Evolutionary conservation across 2,329 filamentous ascomycete genomes (phyloP).

Genomic region (Didymella lethalis): DNA sequence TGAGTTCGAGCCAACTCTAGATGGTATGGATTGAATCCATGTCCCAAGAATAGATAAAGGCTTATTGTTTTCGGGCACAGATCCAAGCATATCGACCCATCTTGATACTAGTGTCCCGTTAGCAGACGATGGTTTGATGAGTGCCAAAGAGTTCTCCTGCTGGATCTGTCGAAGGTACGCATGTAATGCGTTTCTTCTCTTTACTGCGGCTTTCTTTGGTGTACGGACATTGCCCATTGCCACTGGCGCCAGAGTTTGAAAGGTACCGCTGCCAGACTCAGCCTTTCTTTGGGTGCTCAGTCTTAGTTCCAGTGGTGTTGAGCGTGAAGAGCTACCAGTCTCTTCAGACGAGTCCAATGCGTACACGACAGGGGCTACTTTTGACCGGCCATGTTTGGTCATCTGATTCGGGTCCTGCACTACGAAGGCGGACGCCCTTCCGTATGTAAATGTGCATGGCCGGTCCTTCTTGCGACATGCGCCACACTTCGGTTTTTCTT

Average conservation of each 20-base stretch:
- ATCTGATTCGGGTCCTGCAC: conserved; percentile 41
- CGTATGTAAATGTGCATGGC: conserved; percentile 39
- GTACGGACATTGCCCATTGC: conserved; percentile 21
- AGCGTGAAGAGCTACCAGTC: neutral
- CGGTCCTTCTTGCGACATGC: conserved; percentile 41
- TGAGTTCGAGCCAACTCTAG: conserved; percentile 35
- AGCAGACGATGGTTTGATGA: conserved; percentile 25
- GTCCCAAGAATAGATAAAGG: conserved; percentile 39
- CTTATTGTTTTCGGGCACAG: conserved; percentile 21
- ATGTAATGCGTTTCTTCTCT: conserved; percentile 28
- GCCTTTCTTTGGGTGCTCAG: conserved; percentile 31
- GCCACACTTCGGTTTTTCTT: conserved; percentile 39
- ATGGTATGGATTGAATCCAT: conserved; percentile 41
- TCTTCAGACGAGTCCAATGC: conserved; percentile 16
- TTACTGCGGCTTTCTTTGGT: conserved; percentile 24
- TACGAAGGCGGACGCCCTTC: conserved; percentile 38
- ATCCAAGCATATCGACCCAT: conserved; percentile 37
- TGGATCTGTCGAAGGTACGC: conserved; percentile 26
- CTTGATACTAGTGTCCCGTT: conserved; percentile 33
- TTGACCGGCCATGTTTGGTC: conserved; percentile 41
- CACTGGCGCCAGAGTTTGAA: conserved; percentile 34
- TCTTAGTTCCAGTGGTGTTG: conserved; percentile 24
- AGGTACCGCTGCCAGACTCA: conserved; percentile 36
- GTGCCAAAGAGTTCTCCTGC: conserved; percentile 10
- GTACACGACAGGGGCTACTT: conserved; percentile 25